Evolutionary conservation across 768 basidiomycete species (phyloP).

Genomic region (Candolleomyces aberdarensis): DNA sequence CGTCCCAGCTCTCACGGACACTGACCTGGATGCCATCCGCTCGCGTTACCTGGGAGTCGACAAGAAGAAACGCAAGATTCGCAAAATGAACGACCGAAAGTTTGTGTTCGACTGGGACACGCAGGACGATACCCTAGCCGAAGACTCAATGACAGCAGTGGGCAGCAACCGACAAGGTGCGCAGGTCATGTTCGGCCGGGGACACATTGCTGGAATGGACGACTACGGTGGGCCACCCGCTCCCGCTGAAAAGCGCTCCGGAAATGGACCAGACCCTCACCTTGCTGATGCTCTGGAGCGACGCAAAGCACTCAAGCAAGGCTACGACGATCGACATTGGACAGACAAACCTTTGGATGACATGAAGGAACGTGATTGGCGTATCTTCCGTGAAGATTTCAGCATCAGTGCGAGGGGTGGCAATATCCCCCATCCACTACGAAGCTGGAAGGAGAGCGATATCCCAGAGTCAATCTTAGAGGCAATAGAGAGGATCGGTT

Average conservation of each 20-base stretch:
- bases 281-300: conserved; percentile 83
- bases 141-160: conserved; percentile 69
- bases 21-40: conserved; percentile 78
- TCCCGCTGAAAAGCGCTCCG: conserved; percentile 14
- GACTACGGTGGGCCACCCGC: conserved; percentile 46
- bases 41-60: conserved; percentile 94
- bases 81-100: conserved; percentile 94
- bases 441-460: conserved; percentile 85
- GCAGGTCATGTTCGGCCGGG: conserved; percentile 86
- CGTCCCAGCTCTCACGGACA: conserved; percentile 71
- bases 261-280: conserved; percentile 37
- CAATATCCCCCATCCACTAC: conserved; percentile 87
- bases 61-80: conserved; percentile 91
- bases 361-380: conserved; percentile 98
- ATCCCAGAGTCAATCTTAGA: conserved; percentile 80
- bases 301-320: conserved; percentile 73
- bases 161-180: conserved; percentile 76
- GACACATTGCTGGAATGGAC: conserved; percentile 84
- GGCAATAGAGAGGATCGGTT: conserved; percentile 88
- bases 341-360: conserved; percentile 88
- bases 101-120: conserved; percentile 99
- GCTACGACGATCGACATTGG: conserved; percentile 96
- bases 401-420: conserved; percentile 94
- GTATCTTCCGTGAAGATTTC: conserved; percentile 98
- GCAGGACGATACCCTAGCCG: conserved; percentile 88